Evolutionary conservation across 2,329 filamentous ascomycete species (phyloP), one percentile per base, ranked within the genome.

Genomic region (Fusarium transvaalense): DNA sequence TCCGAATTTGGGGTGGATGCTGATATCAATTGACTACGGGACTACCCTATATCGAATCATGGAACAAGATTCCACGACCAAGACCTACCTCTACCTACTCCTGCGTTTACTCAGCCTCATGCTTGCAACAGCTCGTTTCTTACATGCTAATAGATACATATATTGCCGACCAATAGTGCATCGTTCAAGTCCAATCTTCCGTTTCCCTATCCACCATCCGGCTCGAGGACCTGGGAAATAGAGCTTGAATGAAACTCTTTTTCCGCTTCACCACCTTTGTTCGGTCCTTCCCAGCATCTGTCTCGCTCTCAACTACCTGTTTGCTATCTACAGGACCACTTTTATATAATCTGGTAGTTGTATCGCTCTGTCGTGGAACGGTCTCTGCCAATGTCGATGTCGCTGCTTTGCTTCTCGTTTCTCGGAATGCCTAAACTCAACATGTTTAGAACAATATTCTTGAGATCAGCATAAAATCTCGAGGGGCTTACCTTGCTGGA

Each of bases 181-280:
- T 14, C 12, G 10, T 4, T 21, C 32, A 5, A 5, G n/a, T 7
- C 10, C 39, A 29, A 19, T 7, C 42, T 38, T 35, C n/a, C 4
- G 10, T 12, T 14, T 43, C 59, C 31, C 52, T 34, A 2, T 56
- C 46, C 12, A 47, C 21, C 14, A 47, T 23, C n/a, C 66, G 55
- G 45, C 54, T 59, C 6, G 45, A 51, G 12, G 71, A 66, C 15
- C 56, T 61, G 2, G 60, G 57, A 34, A 85, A 84, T 12, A 85
- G 70, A 5, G 76, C 77, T 5, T 81, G 77, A 34, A 85, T 80
- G 43, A 85, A 84, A 67, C 83, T 85, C 74, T 80, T 85, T 66
- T 79, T 81, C 48, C 78, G 76, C 32, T 76, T 79, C 31, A 83
- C 35, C 6, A 35, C 57, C 60, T 59, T 73, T 5, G 50, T 23